Evolutionary conservation across 768 basidiomycete species (phyloP), one percentile per base, ranked within the genome.

Genomic region (Termitomyces sp.): DNA sequence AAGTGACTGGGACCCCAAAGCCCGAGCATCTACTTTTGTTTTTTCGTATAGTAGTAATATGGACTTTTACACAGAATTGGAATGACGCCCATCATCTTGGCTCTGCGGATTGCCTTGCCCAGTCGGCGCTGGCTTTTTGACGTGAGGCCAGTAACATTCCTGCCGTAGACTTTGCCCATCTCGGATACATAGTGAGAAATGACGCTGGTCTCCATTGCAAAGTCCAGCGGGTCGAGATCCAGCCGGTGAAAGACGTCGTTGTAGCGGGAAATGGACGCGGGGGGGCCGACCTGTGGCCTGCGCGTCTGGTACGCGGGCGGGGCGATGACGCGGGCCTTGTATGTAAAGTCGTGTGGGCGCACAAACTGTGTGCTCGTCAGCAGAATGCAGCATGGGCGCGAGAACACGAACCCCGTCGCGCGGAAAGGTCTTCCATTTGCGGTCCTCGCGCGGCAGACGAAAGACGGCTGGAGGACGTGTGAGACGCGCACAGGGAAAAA

Each of bases 21-120:
- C 6, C 33, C 13, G 3, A 37, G 28, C 26, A 34, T 37, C 39
- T 54, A 41, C 54, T n/a, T 39, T 60, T 33, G 8, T 56, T 13
- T 28, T 46, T 8, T 34, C 34, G 5, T 15, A n/a, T 8, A 8
- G 6, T 7, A 15, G 16, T 16, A 34, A 22, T 24, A 36, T 8
- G 50, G 16, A 22, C 22, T 36, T 37, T 63, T 74, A 66, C 78
- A 78, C 63, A 79, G 75, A 18, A 75, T 62, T 9, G 92, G 89
- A 54, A 96, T 82, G 56, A 92, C 68, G 41, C 95, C 95, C 90
- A 96, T 94, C 80, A 87, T 87, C 73, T 88, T 91, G 58, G 95
- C 90, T 58, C 95, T 77, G 46, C 90, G 85, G 57, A 97, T 87
- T 45, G 94, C 90, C 72, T 93, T 93, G 58, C 84, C 89, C 4